phyloP scores from a whole-genome alignment of 2,329 filamentous ascomycete species.

The Fusarium poae region DNA sequence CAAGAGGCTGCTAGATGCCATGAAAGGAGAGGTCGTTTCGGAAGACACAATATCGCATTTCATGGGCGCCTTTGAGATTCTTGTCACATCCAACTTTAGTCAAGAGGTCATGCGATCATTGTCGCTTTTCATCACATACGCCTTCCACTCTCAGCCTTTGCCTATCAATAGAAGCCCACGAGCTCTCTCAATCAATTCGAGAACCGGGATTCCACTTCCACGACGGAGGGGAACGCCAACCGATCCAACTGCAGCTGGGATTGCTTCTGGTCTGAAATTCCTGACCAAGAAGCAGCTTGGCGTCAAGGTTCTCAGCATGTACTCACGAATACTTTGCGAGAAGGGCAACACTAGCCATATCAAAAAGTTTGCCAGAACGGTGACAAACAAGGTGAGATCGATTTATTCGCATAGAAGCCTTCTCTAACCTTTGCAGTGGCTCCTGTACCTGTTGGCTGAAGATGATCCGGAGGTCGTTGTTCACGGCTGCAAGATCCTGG shows the following conservation, averaged over 20 bases:
- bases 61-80: conserved; percentile 80
- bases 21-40: conserved; percentile 86
- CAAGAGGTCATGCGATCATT: conserved; percentile 88
- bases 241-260: conserved; percentile 51
- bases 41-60: conserved; percentile 81
- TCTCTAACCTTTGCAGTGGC: conserved; percentile 71
- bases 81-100: conserved; percentile 84
- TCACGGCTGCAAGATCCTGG: conserved; percentile 84
- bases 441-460: conserved; percentile 90
- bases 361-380: conserved; percentile 90
- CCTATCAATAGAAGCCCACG: conserved; percentile 67
- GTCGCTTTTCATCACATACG: conserved; percentile 93
- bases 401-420: fast-evolving
- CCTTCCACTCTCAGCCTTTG: conserved; percentile 73
- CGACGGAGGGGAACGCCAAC: conserved; percentile 54
- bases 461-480: conserved; percentile 86
- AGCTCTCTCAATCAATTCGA: conserved; percentile 55
- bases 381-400: conserved; percentile 85
- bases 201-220: conserved; percentile 58
- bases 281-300: conserved; percentile 79
- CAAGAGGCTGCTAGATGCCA: conserved; percentile 87
- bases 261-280: conserved; percentile 53
- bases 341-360: conserved; percentile 76
- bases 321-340: conserved; percentile 82
- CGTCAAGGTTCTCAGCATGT: conserved; percentile 80